Evolutionary conservation across 2,329 filamentous ascomycete species (phyloP), one percentile per base, ranked within the genome.

Genomic region (Diaporthe ampelina): DNA sequence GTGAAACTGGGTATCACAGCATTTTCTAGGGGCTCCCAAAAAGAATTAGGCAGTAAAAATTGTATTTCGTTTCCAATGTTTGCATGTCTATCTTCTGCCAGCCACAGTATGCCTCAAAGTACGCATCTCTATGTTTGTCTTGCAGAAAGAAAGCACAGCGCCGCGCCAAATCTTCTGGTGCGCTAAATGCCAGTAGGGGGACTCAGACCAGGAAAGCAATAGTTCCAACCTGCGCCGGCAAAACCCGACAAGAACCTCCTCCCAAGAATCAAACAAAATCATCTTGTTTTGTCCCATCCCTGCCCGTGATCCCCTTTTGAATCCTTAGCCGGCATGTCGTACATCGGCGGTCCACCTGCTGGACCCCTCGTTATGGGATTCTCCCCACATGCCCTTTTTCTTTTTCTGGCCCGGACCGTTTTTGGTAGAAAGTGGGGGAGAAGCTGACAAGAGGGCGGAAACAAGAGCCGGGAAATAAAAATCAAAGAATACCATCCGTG

Each of bases 61-160:
- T 71, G 57, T 72, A 54, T 56, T 54, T 72, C 35, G 65, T 73
- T 70, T 73, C 65, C 45, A 70, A 57, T 58, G 37, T 50, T 65
- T 61, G 48, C 32, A 50, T 48, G 29, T 73, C 58, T 73, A 74
- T 74, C 74, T 75, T 71, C 72, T 68, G 74, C 67, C 67, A 67
- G 61, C 50, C 59, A 63, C 63, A 73, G 59, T 71, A 74, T 71
- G 59, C 73, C 73, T 26, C 57, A 48, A 52, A 57, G 24, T 59
- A 61, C 65, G 74, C 67, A 61, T 73, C 43, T 73, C 71, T 73
- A 67, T 74, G 71, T 52, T 59, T 73, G 52, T 71, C 65, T 56
- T 56, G 65, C 71, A 75, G 57, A 73, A 61, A 24, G n/a, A 54
- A 63, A 74, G 59, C 52, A 70, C 37, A 75, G 67, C 43, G 58